phyloP scores from a whole-genome alignment of 2,329 filamentous ascomycete genomes.

The Madurella fahalii region DNA sequence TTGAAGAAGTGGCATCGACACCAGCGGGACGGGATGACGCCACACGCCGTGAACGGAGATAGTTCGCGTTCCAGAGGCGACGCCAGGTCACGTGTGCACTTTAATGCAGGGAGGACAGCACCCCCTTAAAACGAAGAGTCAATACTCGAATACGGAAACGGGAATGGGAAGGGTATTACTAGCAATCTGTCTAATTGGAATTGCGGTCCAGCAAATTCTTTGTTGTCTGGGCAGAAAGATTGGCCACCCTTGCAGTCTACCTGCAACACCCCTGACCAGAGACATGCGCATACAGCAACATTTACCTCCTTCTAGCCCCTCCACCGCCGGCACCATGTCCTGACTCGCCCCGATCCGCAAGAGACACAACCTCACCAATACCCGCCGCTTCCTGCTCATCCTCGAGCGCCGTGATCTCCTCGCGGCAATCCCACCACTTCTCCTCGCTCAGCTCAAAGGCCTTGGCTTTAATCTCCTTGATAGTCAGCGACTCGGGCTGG shows the following conservation, averaged over 20 bases:
- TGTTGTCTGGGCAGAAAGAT: too few relatives aligned
- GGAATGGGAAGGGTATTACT: too few relatives aligned
- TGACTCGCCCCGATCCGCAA: constrained; percentile 66
- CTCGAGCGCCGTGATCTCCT: constrained; percentile 86
- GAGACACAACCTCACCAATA: constrained; percentile 88
- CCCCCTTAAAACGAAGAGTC: neutral
- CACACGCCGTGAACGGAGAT: neutral
- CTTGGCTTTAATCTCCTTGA: constrained; percentile 90
- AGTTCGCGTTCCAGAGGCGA: constrained; percentile 4
- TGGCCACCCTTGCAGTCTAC: too few relatives aligned
- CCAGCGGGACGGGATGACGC: neutral
- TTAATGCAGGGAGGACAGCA: neutral
- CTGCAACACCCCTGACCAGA: too few relatives aligned
- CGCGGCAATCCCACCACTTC: constrained; percentile 98
- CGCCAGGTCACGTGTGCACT: constrained; percentile 17
- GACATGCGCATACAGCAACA: neutral
- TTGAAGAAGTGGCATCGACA: too few relatives aligned
- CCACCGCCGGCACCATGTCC: constrained; percentile 43
- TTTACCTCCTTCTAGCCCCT: constrained; percentile 25
- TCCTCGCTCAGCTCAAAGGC: constrained; percentile 90
- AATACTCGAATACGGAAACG: neutral
- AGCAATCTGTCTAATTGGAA: too few relatives aligned
- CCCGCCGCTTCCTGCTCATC: constrained; percentile 95
- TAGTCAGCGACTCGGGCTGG: constrained; percentile 61
- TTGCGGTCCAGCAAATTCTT: too few relatives aligned